Conservation (phyloP, 2,329 filamentous ascomycete genomes). For the Didymella segeticola region DNA sequence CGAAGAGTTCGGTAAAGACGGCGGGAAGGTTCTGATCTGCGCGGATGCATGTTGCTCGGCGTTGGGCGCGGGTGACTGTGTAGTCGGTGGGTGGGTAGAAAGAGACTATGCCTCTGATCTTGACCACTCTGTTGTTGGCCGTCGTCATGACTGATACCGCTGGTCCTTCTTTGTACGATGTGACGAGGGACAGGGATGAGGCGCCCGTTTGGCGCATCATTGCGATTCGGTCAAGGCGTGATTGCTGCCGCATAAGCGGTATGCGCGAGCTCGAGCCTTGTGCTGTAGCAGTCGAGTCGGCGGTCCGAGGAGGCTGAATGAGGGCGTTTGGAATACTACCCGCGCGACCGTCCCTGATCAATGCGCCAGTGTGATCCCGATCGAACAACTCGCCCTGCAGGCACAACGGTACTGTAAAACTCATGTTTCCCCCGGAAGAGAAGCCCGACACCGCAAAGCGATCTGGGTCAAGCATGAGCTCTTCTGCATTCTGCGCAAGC, state of each 20-base stretch:
- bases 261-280: conserved; percentile 46
- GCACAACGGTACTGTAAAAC: conserved; percentile 66
- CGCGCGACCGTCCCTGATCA: conserved; percentile 38
- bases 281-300: conserved; percentile 23
- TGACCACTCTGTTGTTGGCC: conserved; percentile 48
- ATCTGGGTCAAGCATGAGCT: conserved; percentile 63
- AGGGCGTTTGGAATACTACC: conserved; percentile 36
- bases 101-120: conserved; percentile 63
- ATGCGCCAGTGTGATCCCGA: conserved; percentile 34
- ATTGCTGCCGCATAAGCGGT: conserved; percentile 41
- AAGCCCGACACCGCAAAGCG: conserved; percentile 68
- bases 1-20: conserved; percentile 60
- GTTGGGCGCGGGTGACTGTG: conserved; percentile 64
- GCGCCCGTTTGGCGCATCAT: conserved; percentile 44
- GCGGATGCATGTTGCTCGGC: conserved; percentile 61
- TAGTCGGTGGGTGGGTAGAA: conserved; percentile 71
- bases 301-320: conserved; percentile 23
- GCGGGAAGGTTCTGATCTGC: conserved; percentile 60
- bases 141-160: conserved; percentile 43
- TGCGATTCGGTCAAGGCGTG: conserved; percentile 43
- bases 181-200: conserved; percentile 45
- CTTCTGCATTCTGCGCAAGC: conserved; percentile 61
- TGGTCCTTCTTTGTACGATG: conserved; percentile 46
- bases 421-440: conserved; percentile 68
- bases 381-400: conserved; percentile 57